A percentile compares a stretch with the other conserved stretches of the same genome.
These are phyloP conservation scores for Pholiota adiposa DNA, from an alignment of 1,284 basidiomycete genomes.

Conservation along the genomic window DNA sequence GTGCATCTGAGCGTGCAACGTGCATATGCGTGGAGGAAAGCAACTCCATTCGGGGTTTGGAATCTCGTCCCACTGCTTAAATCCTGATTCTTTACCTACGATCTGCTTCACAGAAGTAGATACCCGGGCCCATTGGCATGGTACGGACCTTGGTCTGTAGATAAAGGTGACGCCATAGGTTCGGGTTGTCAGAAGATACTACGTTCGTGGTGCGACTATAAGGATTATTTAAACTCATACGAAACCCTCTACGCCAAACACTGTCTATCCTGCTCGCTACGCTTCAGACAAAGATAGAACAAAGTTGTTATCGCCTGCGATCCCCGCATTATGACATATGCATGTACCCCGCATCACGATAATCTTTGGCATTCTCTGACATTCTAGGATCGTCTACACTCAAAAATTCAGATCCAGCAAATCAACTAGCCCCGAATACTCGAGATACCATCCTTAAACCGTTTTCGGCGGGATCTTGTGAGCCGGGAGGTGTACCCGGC, in stretches of 20 bases:
- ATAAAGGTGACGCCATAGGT: neutral
- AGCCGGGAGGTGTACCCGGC: slow-evolving; percentile 24
- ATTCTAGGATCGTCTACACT: neutral
- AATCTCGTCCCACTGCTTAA: neutral
- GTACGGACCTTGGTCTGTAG: slow-evolving; percentile 1
- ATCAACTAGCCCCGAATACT: neutral
- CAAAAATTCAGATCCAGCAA: neutral
- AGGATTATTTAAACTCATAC: neutral
- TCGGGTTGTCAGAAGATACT: neutral
- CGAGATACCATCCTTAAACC: neutral
- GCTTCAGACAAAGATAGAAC: neutral
- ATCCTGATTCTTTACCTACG: neutral
- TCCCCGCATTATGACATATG: slow-evolving; percentile 19
- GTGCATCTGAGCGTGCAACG: neutral
- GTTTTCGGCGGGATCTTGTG: slow-evolving; percentile 15
- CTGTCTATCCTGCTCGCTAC: neutral
- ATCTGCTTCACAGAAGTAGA: neutral
- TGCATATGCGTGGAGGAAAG: neutral
- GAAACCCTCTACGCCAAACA: neutral
- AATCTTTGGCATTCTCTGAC: slow-evolving; percentile 10
- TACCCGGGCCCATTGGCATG: neutral
- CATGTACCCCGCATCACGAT: slow-evolving; percentile 18
- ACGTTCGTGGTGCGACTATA: too few relatives aligned
- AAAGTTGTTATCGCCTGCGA: neutral
- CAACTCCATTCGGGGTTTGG: slow-evolving; percentile 1